Conservation (phyloP, 257 asterid species). For the Fraxinus anomala region DNA sequence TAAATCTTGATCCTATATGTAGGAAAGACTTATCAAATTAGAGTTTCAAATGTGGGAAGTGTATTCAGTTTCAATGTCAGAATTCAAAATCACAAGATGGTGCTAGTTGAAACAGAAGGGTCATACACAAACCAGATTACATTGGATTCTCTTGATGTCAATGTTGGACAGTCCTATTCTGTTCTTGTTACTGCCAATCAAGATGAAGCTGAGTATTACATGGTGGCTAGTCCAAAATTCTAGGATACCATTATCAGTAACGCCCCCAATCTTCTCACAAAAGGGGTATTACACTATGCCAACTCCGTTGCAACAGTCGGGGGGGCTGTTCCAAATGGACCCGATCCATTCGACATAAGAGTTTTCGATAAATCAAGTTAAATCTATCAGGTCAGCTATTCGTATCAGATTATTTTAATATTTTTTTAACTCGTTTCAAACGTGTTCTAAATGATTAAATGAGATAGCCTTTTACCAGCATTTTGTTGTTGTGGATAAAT, state of each 20-base stretch:
- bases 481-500: not conserved
- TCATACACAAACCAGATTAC: slow-evolving; percentile 53
- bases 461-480: not conserved
- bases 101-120: slow-evolving; percentile 70
- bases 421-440: not conserved
- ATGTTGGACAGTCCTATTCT: slow-evolving; percentile 78
- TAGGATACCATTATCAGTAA: not conserved
- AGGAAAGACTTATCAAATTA: slow-evolving; percentile 62
- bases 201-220: slow-evolving; percentile 47
- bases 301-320: slow-evolving; percentile 38
- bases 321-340: slow-evolving; percentile 66
- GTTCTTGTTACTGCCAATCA: slow-evolving; percentile 60
- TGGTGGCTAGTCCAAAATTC: slow-evolving; percentile 68
- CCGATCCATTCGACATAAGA: slow-evolving; percentile 49
- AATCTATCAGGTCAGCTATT: slow-evolving; percentile 47
- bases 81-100: slow-evolving; percentile 60
- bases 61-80: slow-evolving; percentile 61
- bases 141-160: slow-evolving; percentile 59
- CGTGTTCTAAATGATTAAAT: too few relatives aligned
- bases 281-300: slow-evolving; percentile 63
- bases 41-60: slow-evolving; percentile 63
- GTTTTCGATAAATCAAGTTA: slow-evolving; percentile 58
- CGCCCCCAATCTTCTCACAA: slow-evolving; percentile 35
- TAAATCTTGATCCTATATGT: not conserved
- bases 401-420: not conserved